Base-by-base conservation (phyloP, 2,329 filamentous ascomycete genomes). In the Cadophora sp. region DNA sequence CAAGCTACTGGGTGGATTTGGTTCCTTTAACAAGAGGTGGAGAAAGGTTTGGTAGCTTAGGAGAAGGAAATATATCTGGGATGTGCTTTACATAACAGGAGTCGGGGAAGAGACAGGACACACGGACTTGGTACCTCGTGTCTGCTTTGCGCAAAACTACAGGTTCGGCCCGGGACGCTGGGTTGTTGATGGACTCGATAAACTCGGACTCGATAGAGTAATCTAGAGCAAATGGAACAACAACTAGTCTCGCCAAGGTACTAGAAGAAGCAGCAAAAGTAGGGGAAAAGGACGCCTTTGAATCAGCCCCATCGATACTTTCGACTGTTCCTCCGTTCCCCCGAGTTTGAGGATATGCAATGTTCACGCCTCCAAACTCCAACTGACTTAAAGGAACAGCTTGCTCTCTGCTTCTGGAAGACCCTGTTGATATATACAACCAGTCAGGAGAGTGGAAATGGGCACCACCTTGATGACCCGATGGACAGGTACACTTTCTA, bases 311-410 rank as follows among this genome's bases (percentile, higher is more conserved):
- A 20, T 48, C 3, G n/a, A 24, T 58, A 41, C n/a, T 24, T 36
- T 43, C 36, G 36, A 41, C 8, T 43, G 11, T 27, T 2, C 36
- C 33, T 58, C 33, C 20, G 55, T 3, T n/a, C 20, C 20, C 20
- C 16, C 39, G 53, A 55, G 60, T 66, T 66, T 66, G 53, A 62
- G 55, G 30, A 20, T 64, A 60, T 66, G 60, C 60, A 59, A 1
- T 27, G 16, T 20, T 36, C 8, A 41, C 36, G 20, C 33, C 20
- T 58, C 14, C 20, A 41, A 36, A 24, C 20, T 43, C 9, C 27
- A 27, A 27, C 5, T 8, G 5, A 43, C 20, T 20, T 43, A 20
- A 39, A 58, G 20, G n/a, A 43, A 58, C 18, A 48, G 6, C 22
- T n/a, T 18, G 4, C 39, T n/a, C 43, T 60, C 39, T 48, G 1